Evolutionary conservation across 2,329 filamentous ascomycete species (phyloP), one percentile per base, ranked within the genome.

Genomic region (Colletotrichum eremochloae): DNA sequence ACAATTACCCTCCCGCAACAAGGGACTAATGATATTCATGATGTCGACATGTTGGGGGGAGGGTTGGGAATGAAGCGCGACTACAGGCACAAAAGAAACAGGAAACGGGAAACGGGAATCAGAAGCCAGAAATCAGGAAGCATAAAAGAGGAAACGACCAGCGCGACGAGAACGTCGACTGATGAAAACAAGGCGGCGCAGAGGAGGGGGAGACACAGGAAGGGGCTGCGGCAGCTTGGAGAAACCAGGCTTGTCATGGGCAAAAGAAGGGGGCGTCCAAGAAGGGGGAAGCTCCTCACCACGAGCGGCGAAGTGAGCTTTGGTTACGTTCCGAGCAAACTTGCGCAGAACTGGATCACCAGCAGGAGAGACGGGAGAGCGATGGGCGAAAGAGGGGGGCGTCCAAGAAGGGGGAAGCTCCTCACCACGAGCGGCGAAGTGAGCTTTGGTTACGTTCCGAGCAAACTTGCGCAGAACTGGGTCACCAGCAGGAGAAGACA

Each of bases 1-100:
- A 46, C 62, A 56, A 64, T 46, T 20, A 64, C 50, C 62, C 38
- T 64, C 62, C 38, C 50, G 38, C 40, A 56, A 44, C 40, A 29
- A 46, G 38, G 18, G 38, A 64, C 50, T 38, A 42, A 56, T 44
- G 8, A 44, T 24, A 18, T 29, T 64, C 8, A 20, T 11, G 29
- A 24, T 42, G 50, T 38, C 53, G 29, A 29, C 29, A 42, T 20
- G 33, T 14, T 29, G 60, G 40, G 44, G 40, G 60, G 36, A 36
- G 48, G 52, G 36, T 15, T 24, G 18, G 9, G 48, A n/a, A 38
- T 1, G 18, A 40, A 9, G 29, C 46, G 12, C 24, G 38, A 64
- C 18, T 53, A 24, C 5, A 64, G 38, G 20, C 11, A 38, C 24
- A 50, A n/a, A 15, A 31, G 31, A 11, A 24, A 24, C 52, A 63